phyloP scores from a whole-genome alignment of 2,329 filamentous ascomycete species.

The Diplodia scrobiculata region DNA sequence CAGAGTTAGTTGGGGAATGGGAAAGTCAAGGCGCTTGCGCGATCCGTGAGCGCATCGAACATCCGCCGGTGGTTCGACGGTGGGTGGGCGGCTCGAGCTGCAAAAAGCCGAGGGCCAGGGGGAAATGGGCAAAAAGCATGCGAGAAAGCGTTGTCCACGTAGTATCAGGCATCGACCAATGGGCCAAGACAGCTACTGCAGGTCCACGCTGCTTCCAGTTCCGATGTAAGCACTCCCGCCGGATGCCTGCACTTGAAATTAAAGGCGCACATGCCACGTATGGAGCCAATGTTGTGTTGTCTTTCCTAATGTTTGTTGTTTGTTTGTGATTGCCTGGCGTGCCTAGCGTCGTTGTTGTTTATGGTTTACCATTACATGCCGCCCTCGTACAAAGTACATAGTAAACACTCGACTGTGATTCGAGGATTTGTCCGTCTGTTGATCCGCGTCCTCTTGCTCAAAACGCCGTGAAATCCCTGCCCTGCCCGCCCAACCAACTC shows the following conservation, averaged over 20 bases:
- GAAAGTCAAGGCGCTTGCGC: not conserved
- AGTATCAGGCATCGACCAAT: not conserved
- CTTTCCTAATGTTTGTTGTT: constrained; percentile 25
- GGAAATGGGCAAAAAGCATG: not conserved
- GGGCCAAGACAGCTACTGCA: constrained; percentile 5
- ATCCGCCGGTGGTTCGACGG: constrained; percentile 3
- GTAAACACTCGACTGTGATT: constrained; percentile 13
- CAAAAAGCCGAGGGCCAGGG: not conserved
- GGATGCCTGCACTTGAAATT: constrained; percentile 2
- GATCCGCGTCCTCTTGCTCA: not conserved
- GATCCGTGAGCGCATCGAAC: not conserved
- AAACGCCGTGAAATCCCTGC: constrained; percentile 18
- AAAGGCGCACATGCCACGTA: not conserved
- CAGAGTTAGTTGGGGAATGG: not conserved
- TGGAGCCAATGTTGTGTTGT: not conserved
- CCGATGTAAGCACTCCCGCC: too few relatives aligned
- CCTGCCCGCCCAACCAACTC: constrained; percentile 1
- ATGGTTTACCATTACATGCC: constrained; percentile 23
- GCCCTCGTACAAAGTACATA: constrained; percentile 26
- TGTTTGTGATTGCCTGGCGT: constrained; percentile 21
- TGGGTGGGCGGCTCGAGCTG: not conserved
- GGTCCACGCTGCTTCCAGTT: not conserved
- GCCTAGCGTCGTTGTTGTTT: constrained; percentile 19
- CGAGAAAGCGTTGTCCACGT: not conserved
- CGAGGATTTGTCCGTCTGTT: constrained; percentile 16